Base-by-base conservation (phyloP, 768 basidiomycete genomes). In the Pilatotrama ljubarskyi region DNA sequence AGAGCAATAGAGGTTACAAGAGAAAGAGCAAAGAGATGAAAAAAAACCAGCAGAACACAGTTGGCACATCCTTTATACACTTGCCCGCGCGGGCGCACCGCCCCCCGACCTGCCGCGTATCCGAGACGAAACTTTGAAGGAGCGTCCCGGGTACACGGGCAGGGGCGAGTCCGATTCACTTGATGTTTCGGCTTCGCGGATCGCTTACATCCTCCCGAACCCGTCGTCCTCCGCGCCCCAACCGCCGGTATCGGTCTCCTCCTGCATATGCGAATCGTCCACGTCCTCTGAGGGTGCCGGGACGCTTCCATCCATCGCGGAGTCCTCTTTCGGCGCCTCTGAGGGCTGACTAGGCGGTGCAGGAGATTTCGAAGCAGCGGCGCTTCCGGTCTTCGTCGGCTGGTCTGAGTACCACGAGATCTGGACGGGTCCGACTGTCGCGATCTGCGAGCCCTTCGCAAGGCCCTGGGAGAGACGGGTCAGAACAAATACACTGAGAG, bases 151-250 rank as follows among this genome's bases (percentile, higher is more conserved):
- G 20, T 18, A 10, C 47, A n/a, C 6, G n/a, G 5, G 18, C 3
- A 49, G 11, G 17, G 18, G 14, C 20, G 32, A 20, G 49, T 51
- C 49, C 35, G 51, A 9, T 17, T 14, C 13, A 17, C 37, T 51
- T 40, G 11, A 37, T 22, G 22, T 17, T 26, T 11, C 5, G 38
- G 37, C 9, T 11, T 38, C 38, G 38, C 38, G 38, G 38, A n/a
- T 40, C n/a, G 14, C 53, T 73, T 63, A 76, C 37, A 84, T 67
- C 82, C 90, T 85, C 40, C 88, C 87, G 86, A 91, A 90, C 44
- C 83, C 85, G 67, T 90, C 86, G 64, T 84, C 87, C 51, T 86
- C 84, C 41, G 78, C 84, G 36, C 88, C 89, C 88, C 89, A 90
- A 22, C 88, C 87, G 65, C 81, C 86, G 4, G 83, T 83, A 5